Conservation (phyloP, 805 yeast genomes). For the Lachancea dasiensis region DNA sequence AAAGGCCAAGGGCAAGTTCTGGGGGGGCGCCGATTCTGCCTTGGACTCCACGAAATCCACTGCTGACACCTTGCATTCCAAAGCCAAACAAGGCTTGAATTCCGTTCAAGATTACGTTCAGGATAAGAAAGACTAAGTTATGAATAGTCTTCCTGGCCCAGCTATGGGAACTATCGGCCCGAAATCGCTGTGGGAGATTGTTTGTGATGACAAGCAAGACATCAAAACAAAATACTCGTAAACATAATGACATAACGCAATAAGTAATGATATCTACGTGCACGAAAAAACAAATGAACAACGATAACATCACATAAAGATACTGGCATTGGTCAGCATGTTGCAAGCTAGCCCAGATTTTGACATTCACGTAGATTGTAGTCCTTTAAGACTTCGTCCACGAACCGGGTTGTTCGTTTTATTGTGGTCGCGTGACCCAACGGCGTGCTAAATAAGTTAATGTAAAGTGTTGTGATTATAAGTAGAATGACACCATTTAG, state of each 20-base stretch:
- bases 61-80: slow-evolving; percentile 24
- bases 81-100: slow-evolving; percentile 16
- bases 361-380: too few relatives aligned
- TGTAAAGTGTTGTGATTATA: too few relatives aligned
- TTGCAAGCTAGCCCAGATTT: too few relatives aligned
- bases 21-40: slow-evolving; percentile 30
- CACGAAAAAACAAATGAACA: not conserved
- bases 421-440: too few relatives aligned
- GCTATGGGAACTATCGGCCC: too few relatives aligned
- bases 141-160: not conserved
- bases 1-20: slow-evolving; percentile 26
- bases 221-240: not conserved
- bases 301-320: not conserved
- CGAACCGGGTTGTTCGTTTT: too few relatives aligned
- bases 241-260: not conserved
- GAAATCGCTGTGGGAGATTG: too few relatives aligned
- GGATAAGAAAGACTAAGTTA: slow-evolving; percentile 9
- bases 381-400: too few relatives aligned
- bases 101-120: slow-evolving; percentile 11
- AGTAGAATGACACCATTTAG: too few relatives aligned
- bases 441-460: too few relatives aligned
- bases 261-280: not conserved
- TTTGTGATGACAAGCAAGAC: too few relatives aligned
- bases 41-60: slow-evolving; percentile 26
- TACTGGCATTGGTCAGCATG: too few relatives aligned